phyloP scores from a whole-genome alignment of 2,329 filamentous ascomycete species.

The Ophiostoma perfectum region DNA sequence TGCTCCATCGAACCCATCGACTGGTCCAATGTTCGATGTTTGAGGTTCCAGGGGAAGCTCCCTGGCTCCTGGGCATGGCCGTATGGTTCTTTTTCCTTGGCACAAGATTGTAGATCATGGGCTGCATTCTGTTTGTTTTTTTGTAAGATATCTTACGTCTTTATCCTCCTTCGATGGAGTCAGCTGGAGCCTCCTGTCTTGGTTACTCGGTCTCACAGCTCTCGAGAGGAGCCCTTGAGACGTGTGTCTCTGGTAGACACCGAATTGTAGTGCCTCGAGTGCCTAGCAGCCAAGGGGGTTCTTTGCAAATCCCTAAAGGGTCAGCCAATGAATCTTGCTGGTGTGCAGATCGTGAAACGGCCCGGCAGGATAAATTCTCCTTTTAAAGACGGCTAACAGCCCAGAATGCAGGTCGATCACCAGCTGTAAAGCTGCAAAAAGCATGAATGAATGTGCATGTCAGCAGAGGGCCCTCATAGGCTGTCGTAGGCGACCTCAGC shows the following conservation, averaged over 20 bases:
- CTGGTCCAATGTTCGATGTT: neutral
- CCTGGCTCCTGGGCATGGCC: neutral
- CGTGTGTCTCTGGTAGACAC: neutral
- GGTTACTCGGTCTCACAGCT: too few relatives aligned
- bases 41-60: neutral
- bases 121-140: too few relatives aligned
- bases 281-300: neutral
- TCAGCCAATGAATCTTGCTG: constrained; percentile 1
- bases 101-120: neutral
- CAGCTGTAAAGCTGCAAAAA: neutral
- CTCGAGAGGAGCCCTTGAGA: too few relatives aligned
- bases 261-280: neutral
- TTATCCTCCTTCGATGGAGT: too few relatives aligned
- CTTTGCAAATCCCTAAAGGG: constrained; percentile 1
- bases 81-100: neutral
- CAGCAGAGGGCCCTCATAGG: neutral
- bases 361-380: neutral
- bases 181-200: too few relatives aligned
- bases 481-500: constrained; percentile 6
- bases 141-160: too few relatives aligned
- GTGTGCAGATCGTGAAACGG: constrained; percentile 4
- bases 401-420: neutral
- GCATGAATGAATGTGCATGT: too few relatives aligned
- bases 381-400: constrained; percentile 9
- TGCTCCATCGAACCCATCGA: neutral